Percentiles rank a stretch among this genome's conserved stretches.
phyloP scores from a whole-genome alignment of 208 protist genomes.

The Acanthamoeba lenticulata region DNA sequence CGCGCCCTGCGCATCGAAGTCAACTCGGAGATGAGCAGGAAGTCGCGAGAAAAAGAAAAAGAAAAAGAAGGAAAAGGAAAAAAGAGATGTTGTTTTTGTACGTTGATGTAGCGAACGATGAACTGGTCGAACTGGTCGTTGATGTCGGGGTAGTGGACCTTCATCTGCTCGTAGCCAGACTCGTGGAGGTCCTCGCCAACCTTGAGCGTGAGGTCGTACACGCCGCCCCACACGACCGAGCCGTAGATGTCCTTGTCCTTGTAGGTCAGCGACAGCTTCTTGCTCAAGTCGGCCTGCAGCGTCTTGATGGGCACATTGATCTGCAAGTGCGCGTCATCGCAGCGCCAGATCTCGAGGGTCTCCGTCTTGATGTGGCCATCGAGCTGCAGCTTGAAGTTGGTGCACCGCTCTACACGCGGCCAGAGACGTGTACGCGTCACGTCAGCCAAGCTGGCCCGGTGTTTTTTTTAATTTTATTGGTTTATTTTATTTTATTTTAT shows the following conservation, averaged over 20 bases:
- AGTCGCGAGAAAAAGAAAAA: too few species aligned
- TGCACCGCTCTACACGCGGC: slow-evolving; percentile 15
- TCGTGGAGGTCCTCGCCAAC: not conserved
- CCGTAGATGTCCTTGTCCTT: not conserved
- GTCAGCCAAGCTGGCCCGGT: too few species aligned
- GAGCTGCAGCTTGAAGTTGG: not conserved
- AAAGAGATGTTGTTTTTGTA: too few species aligned
- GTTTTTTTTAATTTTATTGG: too few species aligned
- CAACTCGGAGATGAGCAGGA: too few species aligned
- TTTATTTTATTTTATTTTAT: too few species aligned
- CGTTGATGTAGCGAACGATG: slow-evolving; percentile 26
- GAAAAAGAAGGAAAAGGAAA: too few species aligned
- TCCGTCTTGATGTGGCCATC: not conserved
- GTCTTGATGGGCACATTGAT: slow-evolving; percentile 16
- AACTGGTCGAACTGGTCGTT: slow-evolving; percentile 54
- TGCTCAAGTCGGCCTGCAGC: slow-evolving; percentile 12
- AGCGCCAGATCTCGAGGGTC: slow-evolving; percentile 21
- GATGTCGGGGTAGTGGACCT: slow-evolving; percentile 28
- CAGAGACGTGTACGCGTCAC: too few species aligned
- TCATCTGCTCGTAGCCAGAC: not conserved
- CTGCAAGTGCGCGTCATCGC: not conserved
- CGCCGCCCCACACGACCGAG: not conserved
- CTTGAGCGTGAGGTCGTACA: not conserved
- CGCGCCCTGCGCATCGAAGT: too few species aligned
- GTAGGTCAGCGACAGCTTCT: slow-evolving; percentile 17